Percentiles rank a stretch among this genome's conserved stretches.
These are phyloP conservation scores for Nakaseomyces sp. DNA, from an alignment of 1,139 yeast species.

Conservation along the genomic window DNA sequence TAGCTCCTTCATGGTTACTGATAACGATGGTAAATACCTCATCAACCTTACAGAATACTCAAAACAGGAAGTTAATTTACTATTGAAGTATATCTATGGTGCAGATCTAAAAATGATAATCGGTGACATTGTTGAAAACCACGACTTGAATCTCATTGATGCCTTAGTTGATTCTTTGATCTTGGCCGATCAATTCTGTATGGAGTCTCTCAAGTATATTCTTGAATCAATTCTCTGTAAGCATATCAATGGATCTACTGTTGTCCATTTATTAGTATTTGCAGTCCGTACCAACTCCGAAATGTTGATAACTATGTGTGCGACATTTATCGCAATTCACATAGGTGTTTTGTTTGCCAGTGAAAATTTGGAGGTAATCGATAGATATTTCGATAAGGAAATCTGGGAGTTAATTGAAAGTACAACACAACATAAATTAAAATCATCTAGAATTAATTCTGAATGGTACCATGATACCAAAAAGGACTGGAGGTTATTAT, in stretches of 20 bases:
- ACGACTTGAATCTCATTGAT: conserved; percentile 20
- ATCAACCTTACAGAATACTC: conserved; percentile 44
- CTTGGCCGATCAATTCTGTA: conserved; percentile 54
- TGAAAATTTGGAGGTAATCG: conserved; percentile 23
- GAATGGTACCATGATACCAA: conserved; percentile 28
- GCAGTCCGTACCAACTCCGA: conserved; percentile 45
- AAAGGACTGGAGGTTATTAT: conserved; percentile 22
- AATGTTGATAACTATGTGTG: conserved; percentile 50
- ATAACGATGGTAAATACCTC: conserved; percentile 10
- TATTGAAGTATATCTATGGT: conserved; percentile 56
- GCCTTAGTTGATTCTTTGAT: conserved; percentile 53
- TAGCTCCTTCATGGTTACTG: not conserved
- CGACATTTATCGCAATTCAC: conserved; percentile 62
- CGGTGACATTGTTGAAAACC: conserved; percentile 24
- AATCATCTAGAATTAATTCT: conserved; percentile 10
- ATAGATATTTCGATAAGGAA: conserved; percentile 23
- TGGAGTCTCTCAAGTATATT: conserved; percentile 50
- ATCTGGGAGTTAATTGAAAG: conserved; percentile 31
- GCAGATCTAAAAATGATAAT: conserved; percentile 37
- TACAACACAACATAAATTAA: conserved; percentile 17
- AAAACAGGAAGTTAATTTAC: conserved; percentile 37
- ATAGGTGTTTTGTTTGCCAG: conserved; percentile 57
- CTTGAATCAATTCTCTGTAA: conserved; percentile 58
- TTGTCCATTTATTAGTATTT: conserved; percentile 45
- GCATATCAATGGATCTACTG: conserved; percentile 54